phyloP scores from a whole-genome alignment of 140 eudicot genomes.

The Cichorium intybus region DNA sequence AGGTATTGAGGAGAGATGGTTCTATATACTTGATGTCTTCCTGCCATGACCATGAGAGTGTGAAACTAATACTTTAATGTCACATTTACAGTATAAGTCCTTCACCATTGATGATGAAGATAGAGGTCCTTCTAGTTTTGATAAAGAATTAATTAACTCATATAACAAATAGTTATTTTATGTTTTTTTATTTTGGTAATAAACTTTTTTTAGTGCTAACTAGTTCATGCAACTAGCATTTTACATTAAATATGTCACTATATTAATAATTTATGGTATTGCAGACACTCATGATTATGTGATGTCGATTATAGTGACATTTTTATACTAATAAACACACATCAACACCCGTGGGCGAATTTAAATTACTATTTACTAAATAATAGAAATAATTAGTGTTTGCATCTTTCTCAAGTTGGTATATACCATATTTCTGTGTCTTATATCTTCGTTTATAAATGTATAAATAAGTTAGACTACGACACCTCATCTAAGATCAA shows the following conservation, averaged over 20 bases:
- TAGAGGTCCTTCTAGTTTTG: conserved; percentile 2
- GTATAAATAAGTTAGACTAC: too few relatives aligned
- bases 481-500: too few relatives aligned
- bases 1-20: neutral
- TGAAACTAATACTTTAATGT: conserved; percentile 29
- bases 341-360: too few relatives aligned
- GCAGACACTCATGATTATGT: too few relatives aligned
- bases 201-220: neutral
- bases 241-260: neutral
- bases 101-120: neutral
- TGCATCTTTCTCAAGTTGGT: too few relatives aligned
- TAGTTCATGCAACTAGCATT: neutral
- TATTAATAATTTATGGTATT: too few relatives aligned
- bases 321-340: too few relatives aligned
- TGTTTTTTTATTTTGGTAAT: neutral
- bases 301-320: too few relatives aligned
- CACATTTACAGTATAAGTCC: neutral
- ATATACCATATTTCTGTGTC: too few relatives aligned
- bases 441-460: too few relatives aligned
- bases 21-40: conserved; percentile 21
- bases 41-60: conserved; percentile 14
- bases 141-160: neutral
- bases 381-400: too few relatives aligned
- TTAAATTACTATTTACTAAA: too few relatives aligned
- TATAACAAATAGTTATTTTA: neutral